Conservation (phyloP, 2,329 filamentous ascomycete genomes). For the Trichophyton rubrum region DNA sequence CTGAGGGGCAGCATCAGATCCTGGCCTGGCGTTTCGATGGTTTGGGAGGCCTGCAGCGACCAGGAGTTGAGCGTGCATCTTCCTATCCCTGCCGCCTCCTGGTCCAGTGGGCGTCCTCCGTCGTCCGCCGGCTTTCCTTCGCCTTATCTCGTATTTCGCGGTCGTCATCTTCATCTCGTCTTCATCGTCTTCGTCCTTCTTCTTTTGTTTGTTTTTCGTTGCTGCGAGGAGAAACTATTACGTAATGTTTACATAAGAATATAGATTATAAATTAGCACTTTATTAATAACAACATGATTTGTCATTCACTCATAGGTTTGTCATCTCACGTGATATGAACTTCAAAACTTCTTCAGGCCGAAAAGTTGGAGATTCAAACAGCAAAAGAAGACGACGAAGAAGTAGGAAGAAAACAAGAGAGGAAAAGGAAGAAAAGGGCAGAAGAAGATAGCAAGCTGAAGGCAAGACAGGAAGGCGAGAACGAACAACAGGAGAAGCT, state of each 20-base stretch:
- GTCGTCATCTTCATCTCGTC: background rate
- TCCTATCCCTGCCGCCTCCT: background rate
- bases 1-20: background rate
- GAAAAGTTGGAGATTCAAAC: background rate
- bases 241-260: background rate
- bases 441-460: background rate
- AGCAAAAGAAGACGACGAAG: background rate
- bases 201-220: background rate
- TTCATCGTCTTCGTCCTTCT: background rate
- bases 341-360: background rate
- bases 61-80: background rate
- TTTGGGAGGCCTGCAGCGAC: background rate
- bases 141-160: background rate
- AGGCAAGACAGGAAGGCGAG: background rate
- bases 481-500: too few relatives aligned
- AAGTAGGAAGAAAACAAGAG: background rate
- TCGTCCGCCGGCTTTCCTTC: background rate
- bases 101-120: background rate
- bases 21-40: background rate
- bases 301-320: too few relatives aligned
- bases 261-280: too few relatives aligned
- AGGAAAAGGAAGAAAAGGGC: conserved; percentile 5
- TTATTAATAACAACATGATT: too few relatives aligned
- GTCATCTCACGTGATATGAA: background rate
- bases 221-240: background rate